Evolutionary conservation across 805 yeast genomes (phyloP), one percentile per base, ranked within the genome.

Genomic region (Yamadazyma nakazawae): DNA sequence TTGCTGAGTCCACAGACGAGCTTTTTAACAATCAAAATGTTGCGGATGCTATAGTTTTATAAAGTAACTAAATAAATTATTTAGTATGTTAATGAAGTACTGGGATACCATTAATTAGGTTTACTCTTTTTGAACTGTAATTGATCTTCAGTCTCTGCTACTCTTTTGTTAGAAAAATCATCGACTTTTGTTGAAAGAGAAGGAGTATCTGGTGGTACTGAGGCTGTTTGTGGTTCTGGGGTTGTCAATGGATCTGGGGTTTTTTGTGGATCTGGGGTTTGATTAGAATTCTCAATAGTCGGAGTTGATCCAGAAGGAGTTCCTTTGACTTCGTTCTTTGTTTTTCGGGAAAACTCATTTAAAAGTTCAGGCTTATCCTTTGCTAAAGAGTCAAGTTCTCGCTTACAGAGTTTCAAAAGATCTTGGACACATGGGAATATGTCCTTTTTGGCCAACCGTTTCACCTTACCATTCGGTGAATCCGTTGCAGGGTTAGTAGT

Each of bases 401-500:
- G 54, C 50, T 64, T 61, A 37, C 57, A 57, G 14, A 49, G 53
- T 18, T 59, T 62, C 32, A 67, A 56, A 16, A 72, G 51, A 16
- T 72, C 77, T 42, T 57, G 58, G 4, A 67, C 63, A 44, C 67
- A 63, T 0, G 76, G 76, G 42, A 70, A 72, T 2, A 72, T 59
- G 49, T 72, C 76, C 43, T 66, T 62, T 46, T 71, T 72, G 2
- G 76, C 76, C 7, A 71, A 54, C 43, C 63, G 68, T 44, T 72
- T 71, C 2, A 53, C 38, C 46, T 64, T 68, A 2, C 61, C 67
- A 17, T 57, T 59, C 0, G 72, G 69, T 0, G 68, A 57, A 11
- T 64, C 71, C 17, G 41, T 30, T 5, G 44, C 36, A 6, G 37
- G 10, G 19, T 32, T 12, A 5, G 35, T 30, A 6, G 34, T 10